A percentile compares a stretch with the other conserved stretches of the same genome.
Conservation (phyloP, 2,329 filamentous ascomycete genomes). For the Dothistroma septosporum region DNA sequence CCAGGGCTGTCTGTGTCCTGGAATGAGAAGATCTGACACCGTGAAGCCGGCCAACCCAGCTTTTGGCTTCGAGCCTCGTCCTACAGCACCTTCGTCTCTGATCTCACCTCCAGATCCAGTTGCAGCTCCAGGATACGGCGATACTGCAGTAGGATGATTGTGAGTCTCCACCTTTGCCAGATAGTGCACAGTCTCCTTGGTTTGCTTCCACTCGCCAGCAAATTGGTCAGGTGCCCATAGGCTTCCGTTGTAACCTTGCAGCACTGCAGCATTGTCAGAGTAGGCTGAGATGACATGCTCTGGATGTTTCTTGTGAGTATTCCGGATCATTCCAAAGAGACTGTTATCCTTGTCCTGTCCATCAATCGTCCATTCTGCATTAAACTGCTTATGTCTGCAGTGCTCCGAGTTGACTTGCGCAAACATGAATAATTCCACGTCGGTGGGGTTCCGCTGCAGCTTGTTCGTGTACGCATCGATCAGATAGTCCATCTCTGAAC, state of each 20-base stretch:
- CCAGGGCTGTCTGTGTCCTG: constrained; percentile 78
- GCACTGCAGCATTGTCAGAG: constrained; percentile 94
- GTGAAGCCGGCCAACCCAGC: constrained; percentile 89
- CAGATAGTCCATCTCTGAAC: constrained; percentile 86
- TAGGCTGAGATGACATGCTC: constrained; percentile 90
- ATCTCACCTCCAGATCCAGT: constrained; percentile 96
- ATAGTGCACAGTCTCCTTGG: constrained; percentile 80
- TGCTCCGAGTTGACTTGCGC: constrained; percentile 99
- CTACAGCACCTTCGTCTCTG: constrained; percentile 89
- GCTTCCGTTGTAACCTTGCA: constrained; percentile 65
- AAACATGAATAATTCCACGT: constrained; percentile 99
- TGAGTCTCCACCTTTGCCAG: constrained; percentile 96
- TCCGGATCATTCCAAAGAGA: constrained; percentile 93
- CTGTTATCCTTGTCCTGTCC: constrained; percentile 73
- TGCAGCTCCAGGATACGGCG: constrained; percentile 85
- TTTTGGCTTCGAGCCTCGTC: constrained; percentile 86
- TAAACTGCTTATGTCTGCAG: constrained; percentile 86
- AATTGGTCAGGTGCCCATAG: constrained; percentile 86
- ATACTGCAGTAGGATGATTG: constrained; percentile 95
- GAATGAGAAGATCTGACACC: constrained; percentile 90
- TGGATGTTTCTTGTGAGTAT: constrained; percentile 77
- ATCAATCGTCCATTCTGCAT: constrained; percentile 93
- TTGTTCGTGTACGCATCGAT: constrained; percentile 73
- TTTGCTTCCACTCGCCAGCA: constrained; percentile 82
- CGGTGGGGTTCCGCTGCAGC: constrained; percentile 65